Percentiles rank a stretch among this genome's conserved stretches.
phyloP scores from a whole-genome alignment of 1,139 yeast genomes.

The Diutina rugosa region DNA sequence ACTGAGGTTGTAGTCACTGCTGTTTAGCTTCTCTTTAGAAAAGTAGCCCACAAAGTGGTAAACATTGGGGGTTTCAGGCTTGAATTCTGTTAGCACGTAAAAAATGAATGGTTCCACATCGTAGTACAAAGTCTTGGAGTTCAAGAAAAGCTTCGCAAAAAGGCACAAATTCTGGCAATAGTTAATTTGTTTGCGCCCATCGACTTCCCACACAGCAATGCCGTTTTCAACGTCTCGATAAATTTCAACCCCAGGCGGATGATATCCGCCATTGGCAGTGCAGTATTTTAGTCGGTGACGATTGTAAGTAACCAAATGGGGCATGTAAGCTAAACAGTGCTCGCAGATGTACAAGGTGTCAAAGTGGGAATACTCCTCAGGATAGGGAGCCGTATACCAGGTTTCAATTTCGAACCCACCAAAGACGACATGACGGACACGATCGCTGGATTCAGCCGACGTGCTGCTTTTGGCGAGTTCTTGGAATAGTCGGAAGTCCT shows the following conservation, averaged over 20 bases:
- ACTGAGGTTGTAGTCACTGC: conserved; percentile 70
- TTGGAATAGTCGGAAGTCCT: conserved; percentile 39
- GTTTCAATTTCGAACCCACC: conserved; percentile 68
- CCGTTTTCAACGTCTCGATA: conserved; percentile 45
- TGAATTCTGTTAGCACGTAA: conserved; percentile 68
- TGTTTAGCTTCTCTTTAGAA: conserved; percentile 73
- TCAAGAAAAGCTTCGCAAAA: conserved; percentile 75
- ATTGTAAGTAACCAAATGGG: conserved; percentile 49
- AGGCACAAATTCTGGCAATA: conserved; percentile 87
- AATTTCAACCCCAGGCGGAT: conserved; percentile 89
- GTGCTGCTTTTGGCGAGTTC: conserved; percentile 6
- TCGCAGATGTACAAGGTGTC: conserved; percentile 66
- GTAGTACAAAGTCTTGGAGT: conserved; percentile 82
- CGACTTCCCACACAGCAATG: conserved; percentile 78
- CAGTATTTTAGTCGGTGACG: conserved; percentile 70
- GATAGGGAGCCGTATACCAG: conserved; percentile 92
- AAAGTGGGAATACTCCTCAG: conserved; percentile 66
- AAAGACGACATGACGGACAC: conserved; percentile 46
- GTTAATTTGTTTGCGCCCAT: conserved; percentile 69
- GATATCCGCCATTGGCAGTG: conserved; percentile 27
- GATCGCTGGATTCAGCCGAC: conserved; percentile 4
- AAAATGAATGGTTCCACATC: conserved; percentile 94
- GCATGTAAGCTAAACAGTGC: conserved; percentile 73
- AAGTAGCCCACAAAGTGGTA: conserved; percentile 89
- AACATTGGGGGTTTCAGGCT: conserved; percentile 28